phyloP scores from a whole-genome alignment of 2,329 filamentous ascomycete genomes.

The Sordariomycetes sp. region DNA sequence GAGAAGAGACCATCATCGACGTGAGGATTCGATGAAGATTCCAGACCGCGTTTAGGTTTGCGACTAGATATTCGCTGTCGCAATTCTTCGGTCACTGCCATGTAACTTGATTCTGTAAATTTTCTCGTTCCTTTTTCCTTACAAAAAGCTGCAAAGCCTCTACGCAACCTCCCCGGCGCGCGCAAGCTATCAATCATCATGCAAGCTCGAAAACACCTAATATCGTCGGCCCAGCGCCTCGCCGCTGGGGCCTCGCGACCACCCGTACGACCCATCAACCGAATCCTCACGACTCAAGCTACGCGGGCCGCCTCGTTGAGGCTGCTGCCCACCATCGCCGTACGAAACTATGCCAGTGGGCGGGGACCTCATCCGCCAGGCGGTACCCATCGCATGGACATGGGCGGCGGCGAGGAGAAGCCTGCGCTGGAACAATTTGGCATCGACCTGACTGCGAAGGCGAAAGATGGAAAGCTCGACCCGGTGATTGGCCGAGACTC shows the following conservation, averaged over 20 bases:
- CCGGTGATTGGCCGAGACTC: slow-evolving; percentile 89
- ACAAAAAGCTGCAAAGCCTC: no score
- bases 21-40: background rate
- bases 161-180: no score
- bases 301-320: slow-evolving; percentile 9
- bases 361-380: slow-evolving; percentile 81
- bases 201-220: slow-evolving; percentile 31
- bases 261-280: no score
- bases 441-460: slow-evolving; percentile 77
- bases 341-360: slow-evolving; percentile 57
- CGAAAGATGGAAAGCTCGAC: slow-evolving; percentile 83
- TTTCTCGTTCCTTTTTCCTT: no score
- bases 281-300: slow-evolving; percentile 15
- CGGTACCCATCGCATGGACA: slow-evolving; percentile 88
- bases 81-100: no score
- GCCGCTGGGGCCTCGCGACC: slow-evolving; percentile 13
- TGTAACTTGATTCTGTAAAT: no score
- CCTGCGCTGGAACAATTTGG: slow-evolving; percentile 85
- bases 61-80: no score
- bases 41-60: background rate
- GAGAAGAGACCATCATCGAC: slow-evolving; percentile 19
- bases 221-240: slow-evolving; percentile 26
- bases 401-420: slow-evolving; percentile 70
- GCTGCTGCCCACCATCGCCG: slow-evolving; percentile 27
- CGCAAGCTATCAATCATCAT: slow-evolving; percentile 15